Conservation (phyloP, 2,329 filamentous ascomycete genomes). For the Ustilaginoidea virens region DNA sequence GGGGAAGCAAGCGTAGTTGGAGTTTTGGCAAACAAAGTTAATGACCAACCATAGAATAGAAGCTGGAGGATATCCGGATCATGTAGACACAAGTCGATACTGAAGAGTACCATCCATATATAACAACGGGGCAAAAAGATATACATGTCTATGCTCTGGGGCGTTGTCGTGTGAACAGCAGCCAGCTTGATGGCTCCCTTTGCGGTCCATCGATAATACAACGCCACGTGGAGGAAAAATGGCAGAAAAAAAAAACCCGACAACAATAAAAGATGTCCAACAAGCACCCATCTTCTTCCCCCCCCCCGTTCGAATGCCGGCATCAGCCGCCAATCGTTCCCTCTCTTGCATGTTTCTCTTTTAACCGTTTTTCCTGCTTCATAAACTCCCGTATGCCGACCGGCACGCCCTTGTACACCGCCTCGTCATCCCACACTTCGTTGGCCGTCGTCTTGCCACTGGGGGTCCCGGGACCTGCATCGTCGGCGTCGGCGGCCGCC, state of each 20-base stretch:
- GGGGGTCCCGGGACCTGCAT: conserved; percentile 50
- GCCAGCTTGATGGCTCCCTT: too few species aligned
- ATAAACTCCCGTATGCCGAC: conserved; percentile 95
- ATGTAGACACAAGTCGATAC: too few species aligned
- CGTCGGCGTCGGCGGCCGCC: conserved; percentile 63
- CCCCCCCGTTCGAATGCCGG: not conserved
- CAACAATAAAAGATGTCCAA: too few species aligned
- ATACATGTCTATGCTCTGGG: too few species aligned
- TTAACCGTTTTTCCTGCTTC: conserved; percentile 86
- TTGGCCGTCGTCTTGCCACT: conserved; percentile 26
- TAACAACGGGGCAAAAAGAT: too few species aligned
- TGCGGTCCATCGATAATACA: not conserved
- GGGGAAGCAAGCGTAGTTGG: conserved; percentile 10
- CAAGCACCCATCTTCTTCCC: not conserved
- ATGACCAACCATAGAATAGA: conserved; percentile 1
- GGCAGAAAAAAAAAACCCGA: not conserved
- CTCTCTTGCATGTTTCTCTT: conserved; percentile 52
- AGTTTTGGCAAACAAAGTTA: not conserved
- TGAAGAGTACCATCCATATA: too few species aligned
- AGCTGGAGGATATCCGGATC: too few species aligned
- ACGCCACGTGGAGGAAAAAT: not conserved
- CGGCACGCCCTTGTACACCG: conserved; percentile 68
- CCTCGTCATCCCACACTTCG: conserved; percentile 45
- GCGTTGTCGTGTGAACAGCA: too few species aligned
- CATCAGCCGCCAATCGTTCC: conserved; percentile 28